A percentile compares a stretch with the other conserved stretches of the same genome.
phyloP scores from a whole-genome alignment of 768 basidiomycete species.

The Lactarius sanguifluus region DNA sequence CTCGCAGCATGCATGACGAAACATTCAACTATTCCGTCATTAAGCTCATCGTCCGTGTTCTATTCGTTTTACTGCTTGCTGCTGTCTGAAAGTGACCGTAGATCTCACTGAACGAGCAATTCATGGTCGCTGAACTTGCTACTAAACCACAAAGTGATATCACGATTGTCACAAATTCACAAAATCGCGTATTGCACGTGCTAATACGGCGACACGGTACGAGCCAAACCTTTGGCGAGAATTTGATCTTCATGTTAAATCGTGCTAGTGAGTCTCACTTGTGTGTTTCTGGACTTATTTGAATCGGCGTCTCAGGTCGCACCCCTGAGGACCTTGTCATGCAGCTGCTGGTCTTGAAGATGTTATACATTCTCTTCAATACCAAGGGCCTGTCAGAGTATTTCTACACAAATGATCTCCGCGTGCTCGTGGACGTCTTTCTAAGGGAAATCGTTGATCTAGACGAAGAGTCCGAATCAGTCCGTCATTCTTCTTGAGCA shows the following conservation, averaged over 20 bases:
- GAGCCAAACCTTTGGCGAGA: slow-evolving; percentile 96
- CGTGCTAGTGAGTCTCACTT: slow-evolving; percentile 69
- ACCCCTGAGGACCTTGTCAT: slow-evolving; percentile 91
- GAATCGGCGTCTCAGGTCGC: slow-evolving; percentile 49
- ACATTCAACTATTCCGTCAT: slow-evolving; percentile 94
- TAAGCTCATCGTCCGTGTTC: slow-evolving; percentile 75
- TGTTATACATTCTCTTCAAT: slow-evolving; percentile 93
- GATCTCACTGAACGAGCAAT: slow-evolving; percentile 96
- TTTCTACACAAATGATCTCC: slow-evolving; percentile 96
- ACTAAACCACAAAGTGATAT: slow-evolving; percentile 26
- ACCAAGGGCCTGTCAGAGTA: slow-evolving; percentile 91
- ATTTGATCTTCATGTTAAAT: slow-evolving; percentile 99
- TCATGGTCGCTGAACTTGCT: slow-evolving; percentile 83
- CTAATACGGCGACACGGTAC: slow-evolving; percentile 80
- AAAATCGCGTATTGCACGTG: slow-evolving; percentile 79
- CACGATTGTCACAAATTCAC: slow-evolving; percentile 33
- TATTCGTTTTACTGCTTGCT: background rate
- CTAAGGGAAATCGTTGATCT: slow-evolving; percentile 90
- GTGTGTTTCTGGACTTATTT: background rate
- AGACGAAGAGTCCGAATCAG: slow-evolving; percentile 92
- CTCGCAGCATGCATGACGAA: slow-evolving; percentile 84
- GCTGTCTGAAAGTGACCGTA: slow-evolving; percentile 36
- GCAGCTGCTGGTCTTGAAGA: slow-evolving; percentile 91
- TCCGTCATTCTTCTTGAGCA: slow-evolving; percentile 41
- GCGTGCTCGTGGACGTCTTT: slow-evolving; percentile 96